Evolutionary conservation across 371 early-diverging fungal genomes (phyloP).

Genomic region (Choanephora cucurbitarum): DNA sequence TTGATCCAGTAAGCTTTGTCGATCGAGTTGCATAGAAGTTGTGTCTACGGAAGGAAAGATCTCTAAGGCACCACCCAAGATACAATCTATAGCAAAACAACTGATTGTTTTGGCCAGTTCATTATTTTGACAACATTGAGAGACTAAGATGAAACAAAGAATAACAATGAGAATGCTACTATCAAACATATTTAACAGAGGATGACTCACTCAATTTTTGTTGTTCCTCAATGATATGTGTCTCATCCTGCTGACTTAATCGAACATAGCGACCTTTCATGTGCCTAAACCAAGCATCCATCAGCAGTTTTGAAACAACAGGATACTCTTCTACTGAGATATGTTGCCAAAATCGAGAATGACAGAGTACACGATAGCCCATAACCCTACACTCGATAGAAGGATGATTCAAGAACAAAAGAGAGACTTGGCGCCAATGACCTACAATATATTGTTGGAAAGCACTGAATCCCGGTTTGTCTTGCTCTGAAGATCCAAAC

Average conservation of each 20-base stretch:
- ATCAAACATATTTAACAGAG: too few relatives aligned
- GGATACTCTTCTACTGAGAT: constrained; percentile 6
- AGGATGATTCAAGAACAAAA: constrained; percentile 49
- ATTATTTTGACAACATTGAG: constrained; percentile 32
- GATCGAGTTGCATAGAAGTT: constrained; percentile 28
- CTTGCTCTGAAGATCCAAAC: constrained; percentile 25
- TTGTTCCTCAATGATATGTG: constrained; percentile 24
- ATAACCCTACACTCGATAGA: constrained; percentile 42
- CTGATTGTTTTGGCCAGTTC: constrained; percentile 32
- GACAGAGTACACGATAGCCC: constrained; percentile 40
- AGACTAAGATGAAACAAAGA: constrained; percentile 1
- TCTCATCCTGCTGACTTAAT: constrained; percentile 22
- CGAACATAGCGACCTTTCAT: constrained; percentile 36
- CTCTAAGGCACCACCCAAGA: constrained; percentile 45
- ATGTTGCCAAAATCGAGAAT: constrained; percentile 39
- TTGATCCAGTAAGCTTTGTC: constrained; percentile 28
- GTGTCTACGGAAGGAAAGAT: constrained; percentile 36
- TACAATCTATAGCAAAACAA: constrained; percentile 28
- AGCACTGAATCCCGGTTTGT: constrained; percentile 27
- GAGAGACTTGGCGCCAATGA: constrained; percentile 43
- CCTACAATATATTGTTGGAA: constrained; percentile 33
- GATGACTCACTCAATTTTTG: constrained; percentile 24
- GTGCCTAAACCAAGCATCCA: constrained; percentile 50
- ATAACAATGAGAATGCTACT: not conserved
- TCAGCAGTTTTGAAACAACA: constrained; percentile 22